A percentile compares a stretch with the other conserved stretches of the same genome.
Conservation (phyloP, 352 stramenopile genomes). For the Pythium monospermum region DNA sequence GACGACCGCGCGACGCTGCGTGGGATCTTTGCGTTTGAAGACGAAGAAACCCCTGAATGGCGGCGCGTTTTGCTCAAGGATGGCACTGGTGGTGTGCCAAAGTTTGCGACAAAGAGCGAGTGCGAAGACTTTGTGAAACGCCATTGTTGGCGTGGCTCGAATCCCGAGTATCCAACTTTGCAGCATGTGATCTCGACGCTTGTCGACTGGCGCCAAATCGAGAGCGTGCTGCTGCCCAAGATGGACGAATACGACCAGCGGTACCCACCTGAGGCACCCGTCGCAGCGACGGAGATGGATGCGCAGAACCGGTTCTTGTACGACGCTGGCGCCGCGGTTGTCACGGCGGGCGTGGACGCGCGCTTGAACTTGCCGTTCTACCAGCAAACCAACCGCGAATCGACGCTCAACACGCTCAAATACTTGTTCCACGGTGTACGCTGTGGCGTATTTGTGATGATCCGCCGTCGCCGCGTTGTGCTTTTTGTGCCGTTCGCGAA, state of each 20-base stretch:
- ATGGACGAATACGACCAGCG: conserved; percentile 73
- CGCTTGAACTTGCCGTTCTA: conserved; percentile 94
- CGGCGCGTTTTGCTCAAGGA: conserved; percentile 63
- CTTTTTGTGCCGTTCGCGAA: conserved; percentile 98
- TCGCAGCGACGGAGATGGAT: conserved; percentile 21
- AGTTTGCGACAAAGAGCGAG: conserved; percentile 85
- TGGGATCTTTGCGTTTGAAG: conserved; percentile 84
- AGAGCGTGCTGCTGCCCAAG: conserved; percentile 67
- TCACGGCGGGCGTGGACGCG: conserved; percentile 56
- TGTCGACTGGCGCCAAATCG: conserved; percentile 84
- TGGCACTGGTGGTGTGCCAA: conserved; percentile 65
- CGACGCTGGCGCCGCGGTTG: conserved; percentile 38
- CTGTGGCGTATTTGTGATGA: conserved; percentile 98
- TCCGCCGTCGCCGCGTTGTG: conserved; percentile 91
- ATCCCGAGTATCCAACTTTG: conserved; percentile 87
- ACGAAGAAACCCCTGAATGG: conserved; percentile 83
- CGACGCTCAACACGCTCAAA: conserved; percentile 93
- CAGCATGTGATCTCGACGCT: conserved; percentile 92
- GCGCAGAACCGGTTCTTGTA: conserved; percentile 63
- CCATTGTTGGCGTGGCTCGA: conserved; percentile 84
- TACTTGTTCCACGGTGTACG: conserved; percentile 99
- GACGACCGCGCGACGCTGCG: conserved; percentile 47
- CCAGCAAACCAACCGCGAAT: conserved; percentile 75
- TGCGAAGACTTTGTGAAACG: conserved; percentile 86
- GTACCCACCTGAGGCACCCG: conserved; percentile 37